Percentiles rank a stretch among this genome's conserved stretches.
These are phyloP conservation scores for Ophiocordyceps robertsii DNA, from an alignment of 2,329 filamentous ascomycete species.

Conservation along the genomic window DNA sequence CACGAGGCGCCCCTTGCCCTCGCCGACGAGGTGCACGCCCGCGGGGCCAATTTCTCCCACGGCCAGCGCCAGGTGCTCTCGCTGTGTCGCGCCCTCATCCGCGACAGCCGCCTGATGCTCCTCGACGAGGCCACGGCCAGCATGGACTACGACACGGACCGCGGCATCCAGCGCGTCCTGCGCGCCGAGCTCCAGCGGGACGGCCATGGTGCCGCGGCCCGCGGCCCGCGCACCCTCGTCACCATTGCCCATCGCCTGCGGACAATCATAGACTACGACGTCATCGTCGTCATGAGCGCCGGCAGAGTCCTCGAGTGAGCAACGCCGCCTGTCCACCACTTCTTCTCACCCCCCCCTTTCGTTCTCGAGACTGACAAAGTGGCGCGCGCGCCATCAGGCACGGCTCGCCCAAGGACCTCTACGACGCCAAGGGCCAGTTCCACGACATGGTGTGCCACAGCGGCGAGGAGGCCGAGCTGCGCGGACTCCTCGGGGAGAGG, in stretches of 20 bases:
- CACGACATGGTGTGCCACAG: constrained; percentile 43
- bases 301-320: constrained; percentile 36
- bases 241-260: constrained; percentile 44
- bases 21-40: constrained; percentile 33
- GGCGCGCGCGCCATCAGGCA: constrained; percentile 13
- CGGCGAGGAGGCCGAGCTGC: constrained; percentile 34
- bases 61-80: constrained; percentile 45
- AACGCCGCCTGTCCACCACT: background rate
- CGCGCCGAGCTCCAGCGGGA: constrained; percentile 30
- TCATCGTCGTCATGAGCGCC: constrained; percentile 41
- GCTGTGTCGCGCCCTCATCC: constrained; percentile 41
- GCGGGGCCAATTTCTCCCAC: constrained; percentile 42
- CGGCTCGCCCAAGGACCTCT: constrained; percentile 33
- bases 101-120: constrained; percentile 40
- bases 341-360: too few species aligned
- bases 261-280: constrained; percentile 47
- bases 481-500: constrained; percentile 16
- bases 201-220: background rate
- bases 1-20: constrained; percentile 18
- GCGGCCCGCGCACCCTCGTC: constrained; percentile 35
- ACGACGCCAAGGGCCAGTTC: constrained; percentile 29
- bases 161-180: constrained; percentile 39
- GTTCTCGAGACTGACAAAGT: too few species aligned
- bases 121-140: constrained; percentile 46
- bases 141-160: constrained; percentile 45